Evolutionary conservation across 202 grass and related monocot species (phyloP).

Genomic region (Dendrocalamus latiflorus): DNA sequence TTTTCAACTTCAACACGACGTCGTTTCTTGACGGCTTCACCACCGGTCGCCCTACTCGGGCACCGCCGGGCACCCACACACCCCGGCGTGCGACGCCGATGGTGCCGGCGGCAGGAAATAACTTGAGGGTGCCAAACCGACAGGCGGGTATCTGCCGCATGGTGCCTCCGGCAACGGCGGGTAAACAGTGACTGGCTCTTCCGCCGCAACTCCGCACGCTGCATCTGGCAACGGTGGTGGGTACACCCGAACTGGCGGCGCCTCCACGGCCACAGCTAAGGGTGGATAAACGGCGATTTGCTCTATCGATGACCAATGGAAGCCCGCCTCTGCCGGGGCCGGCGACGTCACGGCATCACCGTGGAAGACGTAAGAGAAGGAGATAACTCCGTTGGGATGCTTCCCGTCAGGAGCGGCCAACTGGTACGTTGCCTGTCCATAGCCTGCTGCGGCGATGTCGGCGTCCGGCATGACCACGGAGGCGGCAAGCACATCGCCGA

Average conservation of each 20-base stretch:
- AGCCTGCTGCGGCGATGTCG: not conserved
- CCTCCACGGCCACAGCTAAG: too few species aligned
- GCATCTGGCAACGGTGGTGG: not conserved
- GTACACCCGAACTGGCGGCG: not conserved
- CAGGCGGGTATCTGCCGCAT: too few species aligned
- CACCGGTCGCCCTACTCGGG: not conserved
- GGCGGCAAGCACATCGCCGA: not conserved
- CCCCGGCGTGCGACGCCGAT: too few species aligned
- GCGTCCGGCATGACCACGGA: not conserved
- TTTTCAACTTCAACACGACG: not conserved
- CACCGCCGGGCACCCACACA: not conserved
- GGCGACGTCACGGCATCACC: not conserved
- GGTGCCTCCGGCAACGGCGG: too few species aligned
- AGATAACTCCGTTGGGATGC: not conserved
- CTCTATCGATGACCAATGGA: not conserved
- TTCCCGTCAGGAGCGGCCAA: not conserved
- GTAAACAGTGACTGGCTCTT: not conserved
- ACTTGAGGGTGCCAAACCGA: not conserved
- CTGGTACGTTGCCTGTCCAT: not conserved
- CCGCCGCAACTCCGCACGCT: not conserved
- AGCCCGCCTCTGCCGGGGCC: not conserved
- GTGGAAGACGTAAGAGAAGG: too few species aligned
- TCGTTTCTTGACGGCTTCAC: not conserved
- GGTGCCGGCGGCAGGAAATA: not conserved
- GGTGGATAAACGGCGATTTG: too few species aligned